These are phyloP conservation scores for Leccinum solheimii DNA, from an alignment of 1,284 basidiomycete genomes.

Conservation along the genomic window DNA sequence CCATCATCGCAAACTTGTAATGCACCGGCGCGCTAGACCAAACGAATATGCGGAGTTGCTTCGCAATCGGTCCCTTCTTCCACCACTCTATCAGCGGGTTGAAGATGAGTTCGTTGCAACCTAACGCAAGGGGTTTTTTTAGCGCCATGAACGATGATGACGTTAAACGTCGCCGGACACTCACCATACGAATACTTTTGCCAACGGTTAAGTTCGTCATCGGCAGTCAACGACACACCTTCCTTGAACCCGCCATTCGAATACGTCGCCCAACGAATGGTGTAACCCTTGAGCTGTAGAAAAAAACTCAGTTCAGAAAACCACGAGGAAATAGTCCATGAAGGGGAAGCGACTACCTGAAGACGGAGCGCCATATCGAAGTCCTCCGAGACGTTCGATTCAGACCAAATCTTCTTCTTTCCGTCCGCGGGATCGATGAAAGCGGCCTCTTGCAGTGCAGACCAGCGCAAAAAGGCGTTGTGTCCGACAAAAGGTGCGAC, in stretches of 20 bases:
- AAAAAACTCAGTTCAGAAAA: constrained; percentile 3
- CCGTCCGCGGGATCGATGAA: constrained; percentile 62
- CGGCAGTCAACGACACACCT: constrained; percentile 81
- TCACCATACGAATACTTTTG: constrained; percentile 85
- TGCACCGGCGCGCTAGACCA: constrained; percentile 77
- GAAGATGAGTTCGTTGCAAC: constrained; percentile 67
- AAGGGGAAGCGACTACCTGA: constrained; percentile 30
- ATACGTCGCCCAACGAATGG: constrained; percentile 76
- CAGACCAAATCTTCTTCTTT: constrained; percentile 77
- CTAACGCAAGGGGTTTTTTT: constrained; percentile 43
- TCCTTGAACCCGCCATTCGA: constrained; percentile 82
- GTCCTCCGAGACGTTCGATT: constrained; percentile 85
- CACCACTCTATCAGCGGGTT: constrained; percentile 75
- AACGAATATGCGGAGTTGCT: constrained; percentile 75
- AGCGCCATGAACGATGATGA: constrained; percentile 1
- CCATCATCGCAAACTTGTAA: constrained; percentile 79
- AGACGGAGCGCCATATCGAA: constrained; percentile 82
- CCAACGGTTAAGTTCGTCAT: constrained; percentile 83
- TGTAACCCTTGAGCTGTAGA: constrained; percentile 60
- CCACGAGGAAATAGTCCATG: background rate
- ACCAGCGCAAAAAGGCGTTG: constrained; percentile 88
- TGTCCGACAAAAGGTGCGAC: constrained; percentile 86
- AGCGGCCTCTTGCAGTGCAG: constrained; percentile 77
- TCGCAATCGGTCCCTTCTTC: constrained; percentile 71
- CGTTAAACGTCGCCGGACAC: constrained; percentile 16